phyloP scores from a whole-genome alignment of 805 yeast species.

The Candida railenensis region DNA sequence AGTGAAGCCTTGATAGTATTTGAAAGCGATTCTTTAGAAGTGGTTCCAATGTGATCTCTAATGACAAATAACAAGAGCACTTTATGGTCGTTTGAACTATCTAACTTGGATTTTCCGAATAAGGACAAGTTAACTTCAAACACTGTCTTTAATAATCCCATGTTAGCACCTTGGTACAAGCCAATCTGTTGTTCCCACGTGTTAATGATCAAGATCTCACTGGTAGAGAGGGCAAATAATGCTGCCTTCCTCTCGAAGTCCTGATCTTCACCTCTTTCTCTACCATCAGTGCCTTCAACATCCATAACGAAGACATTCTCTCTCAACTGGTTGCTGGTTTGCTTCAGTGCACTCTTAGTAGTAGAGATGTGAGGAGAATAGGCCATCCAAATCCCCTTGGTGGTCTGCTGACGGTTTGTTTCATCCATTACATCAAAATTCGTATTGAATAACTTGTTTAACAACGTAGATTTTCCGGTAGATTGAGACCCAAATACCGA shows the following conservation, averaged over 20 bases:
- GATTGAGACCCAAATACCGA: slow-evolving; percentile 97
- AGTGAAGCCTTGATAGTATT: slow-evolving; percentile 71
- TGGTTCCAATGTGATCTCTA: slow-evolving; percentile 86
- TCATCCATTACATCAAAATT: slow-evolving; percentile 94
- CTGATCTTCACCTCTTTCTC: slow-evolving; percentile 97
- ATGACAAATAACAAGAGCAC: slow-evolving; percentile 81
- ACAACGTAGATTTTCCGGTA: slow-evolving; percentile 91
- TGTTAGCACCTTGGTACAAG: slow-evolving; percentile 93
- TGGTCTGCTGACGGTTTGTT: slow-evolving; percentile 78
- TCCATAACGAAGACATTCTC: slow-evolving; percentile 76
- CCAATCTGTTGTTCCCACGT: slow-evolving; percentile 98
- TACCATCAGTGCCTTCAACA: slow-evolving; percentile 98
- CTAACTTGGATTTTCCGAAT: slow-evolving; percentile 59
- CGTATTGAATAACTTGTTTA: slow-evolving; percentile 84
- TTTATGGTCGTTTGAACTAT: slow-evolving; percentile 45
- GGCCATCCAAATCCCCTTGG: slow-evolving; percentile 48
- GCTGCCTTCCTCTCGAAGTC: slow-evolving; percentile 98
- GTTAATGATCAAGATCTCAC: slow-evolving; percentile 87
- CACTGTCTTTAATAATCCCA: slow-evolving; percentile 93
- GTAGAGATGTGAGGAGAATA: slow-evolving; percentile 31
- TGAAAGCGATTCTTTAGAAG: slow-evolving; percentile 73
- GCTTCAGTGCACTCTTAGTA: slow-evolving; percentile 8
- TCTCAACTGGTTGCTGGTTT: slow-evolving; percentile 8
- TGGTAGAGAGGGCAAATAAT: slow-evolving; percentile 86
- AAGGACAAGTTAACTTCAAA: slow-evolving; percentile 90